Conservation (phyloP, 768 basidiomycete genomes). For the Trichaptum fuscoviolaceum region DNA sequence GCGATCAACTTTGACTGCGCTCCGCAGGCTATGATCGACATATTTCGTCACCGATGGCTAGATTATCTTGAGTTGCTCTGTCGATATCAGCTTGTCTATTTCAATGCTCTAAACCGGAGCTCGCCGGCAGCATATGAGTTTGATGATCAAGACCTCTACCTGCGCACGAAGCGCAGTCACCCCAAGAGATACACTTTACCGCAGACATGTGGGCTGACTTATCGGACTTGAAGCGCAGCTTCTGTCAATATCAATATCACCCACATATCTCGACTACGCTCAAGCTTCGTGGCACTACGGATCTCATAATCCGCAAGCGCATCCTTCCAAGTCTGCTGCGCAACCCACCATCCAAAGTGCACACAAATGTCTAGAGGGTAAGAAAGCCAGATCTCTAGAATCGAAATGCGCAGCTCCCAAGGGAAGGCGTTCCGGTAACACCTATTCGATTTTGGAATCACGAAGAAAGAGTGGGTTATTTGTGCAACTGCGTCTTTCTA, state of each 20-base stretch:
- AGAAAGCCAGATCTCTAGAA: no score
- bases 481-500: neutral
- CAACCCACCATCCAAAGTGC: neutral
- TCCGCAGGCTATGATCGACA: neutral
- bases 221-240: neutral
- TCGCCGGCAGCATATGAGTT: neutral
- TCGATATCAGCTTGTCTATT: neutral
- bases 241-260: neutral
- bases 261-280: neutral
- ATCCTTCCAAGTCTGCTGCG: neutral
- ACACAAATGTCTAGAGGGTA: neutral
- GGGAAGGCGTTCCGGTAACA: neutral
- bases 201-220: neutral
- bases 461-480: neutral
- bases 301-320: neutral
- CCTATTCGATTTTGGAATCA: neutral
- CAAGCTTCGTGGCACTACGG: neutral
- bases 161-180: neutral
- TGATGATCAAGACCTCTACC: neutral
- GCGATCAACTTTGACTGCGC: neutral
- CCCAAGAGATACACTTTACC: neutral
- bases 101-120: neutral
- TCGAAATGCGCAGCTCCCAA: neutral
- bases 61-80: neutral
- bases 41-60: neutral